Percentiles rank a stretch among this genome's conserved stretches.
These are phyloP conservation scores for Cyclanthera cordifolia DNA, from an alignment of 306 rosid genomes.

Conservation along the genomic window DNA sequence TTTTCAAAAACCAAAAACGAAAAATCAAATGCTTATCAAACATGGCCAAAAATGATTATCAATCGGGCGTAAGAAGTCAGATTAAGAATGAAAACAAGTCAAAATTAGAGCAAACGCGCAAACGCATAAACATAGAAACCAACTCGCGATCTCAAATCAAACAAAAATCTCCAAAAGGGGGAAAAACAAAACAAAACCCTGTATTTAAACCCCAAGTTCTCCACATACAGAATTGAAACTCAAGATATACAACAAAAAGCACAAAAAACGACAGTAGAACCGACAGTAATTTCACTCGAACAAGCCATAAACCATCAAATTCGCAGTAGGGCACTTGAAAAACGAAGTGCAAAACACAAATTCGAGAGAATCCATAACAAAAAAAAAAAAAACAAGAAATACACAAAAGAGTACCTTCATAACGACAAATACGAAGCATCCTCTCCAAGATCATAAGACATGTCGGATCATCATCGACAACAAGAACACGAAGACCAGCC, in stretches of 20 bases:
- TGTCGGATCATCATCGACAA: slow-evolving; percentile 96
- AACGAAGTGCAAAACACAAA: slow-evolving; percentile 3
- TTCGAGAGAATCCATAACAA: too few relatives aligned
- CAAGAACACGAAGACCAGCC: slow-evolving; percentile 77
- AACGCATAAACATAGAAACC: background rate
- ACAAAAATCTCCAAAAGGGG: background rate
- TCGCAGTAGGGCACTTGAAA: background rate
- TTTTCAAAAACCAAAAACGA: too few relatives aligned
- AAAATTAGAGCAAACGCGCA: background rate
- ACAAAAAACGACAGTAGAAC: background rate
- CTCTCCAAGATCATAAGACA: slow-evolving; percentile 91
- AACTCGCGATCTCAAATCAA: slow-evolving; percentile 3
- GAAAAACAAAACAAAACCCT: background rate
- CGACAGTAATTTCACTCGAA: background rate
- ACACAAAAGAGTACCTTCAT: slow-evolving; percentile 38
- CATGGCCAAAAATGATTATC: too few relatives aligned
- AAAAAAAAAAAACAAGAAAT: too few relatives aligned
- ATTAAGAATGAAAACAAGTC: background rate
- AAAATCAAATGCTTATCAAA: too few relatives aligned
- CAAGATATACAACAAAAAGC: background rate
- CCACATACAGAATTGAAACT: background rate
- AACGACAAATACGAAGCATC: slow-evolving; percentile 81
- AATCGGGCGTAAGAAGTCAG: background rate
- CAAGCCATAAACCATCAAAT: background rate
- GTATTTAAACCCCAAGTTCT: background rate